These are phyloP conservation scores for Aspergillus sp. DNA, from an alignment of 2,329 filamentous ascomycete genomes.

Conservation along the genomic window DNA sequence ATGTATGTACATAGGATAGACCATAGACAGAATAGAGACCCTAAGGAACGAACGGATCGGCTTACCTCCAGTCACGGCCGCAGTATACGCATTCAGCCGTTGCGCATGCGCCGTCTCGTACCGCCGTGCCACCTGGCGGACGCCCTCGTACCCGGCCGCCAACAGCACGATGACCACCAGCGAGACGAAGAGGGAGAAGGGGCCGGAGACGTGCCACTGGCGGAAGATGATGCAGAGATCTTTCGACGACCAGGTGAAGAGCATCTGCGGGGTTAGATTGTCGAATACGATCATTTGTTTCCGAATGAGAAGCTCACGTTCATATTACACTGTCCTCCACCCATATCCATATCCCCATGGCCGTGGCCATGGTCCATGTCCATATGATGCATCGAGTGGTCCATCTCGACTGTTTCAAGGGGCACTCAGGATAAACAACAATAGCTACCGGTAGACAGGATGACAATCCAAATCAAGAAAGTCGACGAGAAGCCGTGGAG, in stretches of 20 bases:
- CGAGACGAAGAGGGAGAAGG: conserved; percentile 73
- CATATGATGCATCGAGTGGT: conserved; percentile 38
- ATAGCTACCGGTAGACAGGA: no score
- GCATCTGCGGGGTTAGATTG: conserved; percentile 65
- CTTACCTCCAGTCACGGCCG: conserved; percentile 31
- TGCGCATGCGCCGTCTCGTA: conserved; percentile 64
- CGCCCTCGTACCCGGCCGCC: conserved; percentile 87
- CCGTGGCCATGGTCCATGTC: conserved; percentile 45
- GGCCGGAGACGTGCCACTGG: conserved; percentile 80
- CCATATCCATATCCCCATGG: conserved; percentile 59
- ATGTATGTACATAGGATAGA: conserved; percentile 11
- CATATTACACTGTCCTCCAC: conserved; percentile 73
- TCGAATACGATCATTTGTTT: not conserved
- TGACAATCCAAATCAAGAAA: not conserved
- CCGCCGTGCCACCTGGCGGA: conserved; percentile 71
- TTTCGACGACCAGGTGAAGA: conserved; percentile 92
- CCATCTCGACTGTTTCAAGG: conserved; percentile 23
- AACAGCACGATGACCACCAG: conserved; percentile 79
- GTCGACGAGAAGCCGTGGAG: no score
- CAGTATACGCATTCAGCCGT: conserved; percentile 50
- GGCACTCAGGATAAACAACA: not conserved
- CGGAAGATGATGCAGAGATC: conserved; percentile 96
- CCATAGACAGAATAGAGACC: conserved; percentile 6
- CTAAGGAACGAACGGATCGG: conserved; percentile 8
- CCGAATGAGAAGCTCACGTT: conserved; percentile 57